Evolutionary conservation across 2,329 filamentous ascomycete genomes (phyloP).

Genomic region (Claviceps humidiphila): DNA sequence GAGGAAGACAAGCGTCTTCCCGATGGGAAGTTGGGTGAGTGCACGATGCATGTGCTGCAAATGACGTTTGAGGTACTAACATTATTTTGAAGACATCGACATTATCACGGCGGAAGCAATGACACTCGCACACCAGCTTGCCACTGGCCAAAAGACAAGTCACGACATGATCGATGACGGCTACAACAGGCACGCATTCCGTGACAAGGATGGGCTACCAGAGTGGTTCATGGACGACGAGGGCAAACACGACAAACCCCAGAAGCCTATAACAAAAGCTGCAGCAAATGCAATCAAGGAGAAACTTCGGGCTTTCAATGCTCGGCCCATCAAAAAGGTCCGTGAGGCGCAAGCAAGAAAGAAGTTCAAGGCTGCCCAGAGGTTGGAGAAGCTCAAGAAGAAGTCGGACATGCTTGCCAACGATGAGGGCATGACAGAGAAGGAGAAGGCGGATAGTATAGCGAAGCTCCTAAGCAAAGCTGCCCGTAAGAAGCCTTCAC

Average conservation of each 20-base stretch:
- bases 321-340: conserved; percentile 97
- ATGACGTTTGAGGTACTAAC: conserved; percentile 5
- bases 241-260: conserved; percentile 62
- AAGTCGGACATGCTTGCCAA: conserved; percentile 84
- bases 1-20: conserved; percentile 49
- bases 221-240: conserved; percentile 99
- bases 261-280: conserved; percentile 83
- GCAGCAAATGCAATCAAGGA: conserved; percentile 88
- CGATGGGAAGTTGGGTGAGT: conserved; percentile 48
- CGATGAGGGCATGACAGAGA: conserved; percentile 87
- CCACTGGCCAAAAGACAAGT: conserved; percentile 68
- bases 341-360: conserved; percentile 91
- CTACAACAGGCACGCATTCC: conserved; percentile 87
- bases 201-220: conserved; percentile 79
- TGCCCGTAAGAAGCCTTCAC: conserved; percentile 72
- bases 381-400: conserved; percentile 88
- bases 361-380: conserved; percentile 88
- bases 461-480: conserved; percentile 69
- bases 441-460: conserved; percentile 85
- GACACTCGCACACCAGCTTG: conserved; percentile 87
- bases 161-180: conserved; percentile 76
- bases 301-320: conserved; percentile 84
- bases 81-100: conserved; percentile 57
- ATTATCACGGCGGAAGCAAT: conserved; percentile 99
- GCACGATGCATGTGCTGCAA: not conserved